phyloP scores from a whole-genome alignment of 2,329 filamentous ascomycete genomes.

The Scytalidium lignicola region DNA sequence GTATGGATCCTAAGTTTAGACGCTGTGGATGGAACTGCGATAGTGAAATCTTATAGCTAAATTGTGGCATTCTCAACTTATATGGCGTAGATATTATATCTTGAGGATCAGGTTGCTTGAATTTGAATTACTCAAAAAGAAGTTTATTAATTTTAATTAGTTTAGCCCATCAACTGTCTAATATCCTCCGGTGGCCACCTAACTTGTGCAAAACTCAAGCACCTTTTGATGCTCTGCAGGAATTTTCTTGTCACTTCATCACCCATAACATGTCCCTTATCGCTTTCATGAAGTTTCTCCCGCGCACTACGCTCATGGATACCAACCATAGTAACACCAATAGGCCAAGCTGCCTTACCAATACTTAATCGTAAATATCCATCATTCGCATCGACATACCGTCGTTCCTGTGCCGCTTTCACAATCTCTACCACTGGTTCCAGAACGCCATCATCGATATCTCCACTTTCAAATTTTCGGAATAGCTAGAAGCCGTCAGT shows the following conservation, averaged over 20 bases:
- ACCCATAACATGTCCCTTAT: conserved; percentile 92
- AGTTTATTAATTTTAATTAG: too few relatives aligned
- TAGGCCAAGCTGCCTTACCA: conserved; percentile 96
- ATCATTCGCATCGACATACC: conserved; percentile 95
- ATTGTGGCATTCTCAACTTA: too few relatives aligned
- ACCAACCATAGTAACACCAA: conserved; percentile 99
- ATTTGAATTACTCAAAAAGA: too few relatives aligned
- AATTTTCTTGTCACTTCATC: conserved; percentile 95
- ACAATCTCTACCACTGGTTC: conserved; percentile 88
- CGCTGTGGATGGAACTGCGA: too few relatives aligned
- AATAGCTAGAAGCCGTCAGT: conserved; percentile 55
- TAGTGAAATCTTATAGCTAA: too few relatives aligned
- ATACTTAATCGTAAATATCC: conserved; percentile 91
- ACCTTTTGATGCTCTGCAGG: conserved; percentile 95
- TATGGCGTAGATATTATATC: too few relatives aligned
- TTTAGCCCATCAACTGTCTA: conserved; percentile 81
- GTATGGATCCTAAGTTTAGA: too few relatives aligned
- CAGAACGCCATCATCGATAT: conserved; percentile 73
- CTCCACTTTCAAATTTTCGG: conserved; percentile 76
- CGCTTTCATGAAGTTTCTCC: conserved; percentile 87
- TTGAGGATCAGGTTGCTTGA: too few relatives aligned
- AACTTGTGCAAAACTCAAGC: conserved; percentile 92
- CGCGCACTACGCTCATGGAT: conserved; percentile 95
- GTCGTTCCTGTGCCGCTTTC: conserved; percentile 78
- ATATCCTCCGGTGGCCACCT: conserved; percentile 93